Base-by-base conservation (phyloP, 176 grass and related monocot genomes). In the Eragrostis curvula region DNA sequence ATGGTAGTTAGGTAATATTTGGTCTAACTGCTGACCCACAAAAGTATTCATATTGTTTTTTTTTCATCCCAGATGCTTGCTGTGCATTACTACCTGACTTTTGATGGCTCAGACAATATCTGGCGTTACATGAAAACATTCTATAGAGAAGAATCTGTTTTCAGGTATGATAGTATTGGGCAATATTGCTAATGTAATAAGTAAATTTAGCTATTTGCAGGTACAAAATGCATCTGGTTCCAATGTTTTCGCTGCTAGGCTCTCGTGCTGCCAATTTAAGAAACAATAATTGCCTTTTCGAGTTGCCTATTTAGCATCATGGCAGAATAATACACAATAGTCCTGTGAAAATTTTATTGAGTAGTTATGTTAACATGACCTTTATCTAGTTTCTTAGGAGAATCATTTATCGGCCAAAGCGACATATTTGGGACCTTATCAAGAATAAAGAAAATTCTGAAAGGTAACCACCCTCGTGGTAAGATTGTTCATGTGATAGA, bases 61-160 rank as follows among this genome's bases (percentile, higher is more conserved):
- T 68, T 7, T 62, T 84, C 64, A 28, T 71, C 39, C 21, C 82
- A 92, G 92, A 92, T 94, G 78, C 84, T 94, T 71, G 74, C 73
- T 24, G 80, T 94, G 47, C 92, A 94, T 79, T 94, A 94, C 85
- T 94, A 94, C 66, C 63, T 94, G 63, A 74, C 87, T 51, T 94
- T 94, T 83, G 84, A 94, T 25, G 89, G 89, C 30, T 5, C 68
- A 62, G 81, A 87, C 71, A 84, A 36, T n/a, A 70, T 85, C 24
- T 95, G 92, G 92, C 29, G 66, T 80, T 74, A 87, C 79, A 83
- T 85, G 87, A 91, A 67, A 80, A 80, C 77, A 48, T 95, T 91
- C 79, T 95, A 95, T 65, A 83, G 27, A 25, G 84, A 79, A 49
- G 16, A 74, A 70, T 95, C 92, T 82, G 75, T 79, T 68, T 86